These are phyloP conservation scores for Zymoseptoria crescenta DNA, from an alignment of 2,329 filamentous ascomycete species.

Conservation along the genomic window DNA sequence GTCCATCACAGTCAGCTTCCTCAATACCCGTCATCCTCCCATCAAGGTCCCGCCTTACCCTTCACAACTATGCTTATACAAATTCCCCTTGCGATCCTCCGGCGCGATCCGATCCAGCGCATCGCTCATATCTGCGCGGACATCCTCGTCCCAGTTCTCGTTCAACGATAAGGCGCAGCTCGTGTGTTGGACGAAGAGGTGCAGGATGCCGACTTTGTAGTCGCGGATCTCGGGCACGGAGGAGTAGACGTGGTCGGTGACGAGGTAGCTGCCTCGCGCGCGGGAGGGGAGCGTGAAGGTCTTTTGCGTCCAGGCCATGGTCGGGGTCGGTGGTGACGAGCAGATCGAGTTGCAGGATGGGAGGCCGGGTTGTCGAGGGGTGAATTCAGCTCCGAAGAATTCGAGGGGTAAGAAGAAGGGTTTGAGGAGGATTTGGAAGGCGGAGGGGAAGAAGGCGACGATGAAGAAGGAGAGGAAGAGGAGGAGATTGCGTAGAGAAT, in stretches of 20 bases:
- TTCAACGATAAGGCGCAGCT: slow-evolving; percentile 85
- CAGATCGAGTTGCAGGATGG: slow-evolving; percentile 24
- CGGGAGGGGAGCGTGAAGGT: slow-evolving; percentile 68
- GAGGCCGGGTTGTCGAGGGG: slow-evolving; percentile 22
- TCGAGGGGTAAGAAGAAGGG: slow-evolving; percentile 25
- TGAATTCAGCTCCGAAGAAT: slow-evolving; percentile 23
- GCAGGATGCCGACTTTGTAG: slow-evolving; percentile 79
- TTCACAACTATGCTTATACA: slow-evolving; percentile 84
- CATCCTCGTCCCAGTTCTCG: slow-evolving; percentile 81
- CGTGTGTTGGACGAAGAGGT: slow-evolving; percentile 94
- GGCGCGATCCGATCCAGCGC: slow-evolving; percentile 85
- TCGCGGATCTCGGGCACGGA: slow-evolving; percentile 69
- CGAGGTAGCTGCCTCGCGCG: slow-evolving; percentile 77
- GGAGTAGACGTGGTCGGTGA: slow-evolving; percentile 66
- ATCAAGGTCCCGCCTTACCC: slow-evolving; percentile 28
- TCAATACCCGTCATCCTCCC: slow-evolving; percentile 28
- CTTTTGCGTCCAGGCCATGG: slow-evolving; percentile 71
- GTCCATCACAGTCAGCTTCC: not conserved
- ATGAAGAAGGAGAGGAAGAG: slow-evolving; percentile 44
- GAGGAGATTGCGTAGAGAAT: slow-evolving; percentile 32
- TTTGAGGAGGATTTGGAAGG: slow-evolving; percentile 35
- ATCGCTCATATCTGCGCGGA: slow-evolving; percentile 73
- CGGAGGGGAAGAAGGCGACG: slow-evolving; percentile 43
- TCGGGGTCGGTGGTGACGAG: slow-evolving; percentile 20
- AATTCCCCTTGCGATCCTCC: slow-evolving; percentile 55